These are phyloP conservation scores for Lolium rigidum DNA, from an alignment of 176 grass and related monocot genomes.

Conservation along the genomic window DNA sequence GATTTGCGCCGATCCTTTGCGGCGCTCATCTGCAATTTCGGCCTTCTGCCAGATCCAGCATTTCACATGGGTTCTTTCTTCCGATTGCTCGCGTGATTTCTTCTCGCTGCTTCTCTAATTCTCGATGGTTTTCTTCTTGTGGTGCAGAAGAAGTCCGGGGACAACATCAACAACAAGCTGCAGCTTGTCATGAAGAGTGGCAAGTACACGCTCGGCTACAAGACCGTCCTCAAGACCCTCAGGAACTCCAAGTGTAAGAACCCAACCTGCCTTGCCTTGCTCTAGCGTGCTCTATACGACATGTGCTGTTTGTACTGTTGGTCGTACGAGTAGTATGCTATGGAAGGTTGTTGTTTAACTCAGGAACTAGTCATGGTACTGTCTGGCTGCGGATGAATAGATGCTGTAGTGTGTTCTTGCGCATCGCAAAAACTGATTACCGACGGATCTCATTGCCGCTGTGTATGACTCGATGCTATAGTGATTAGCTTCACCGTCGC, in stretches of 20 bases:
- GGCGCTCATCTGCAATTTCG: neutral
- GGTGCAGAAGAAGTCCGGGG: constrained; percentile 83
- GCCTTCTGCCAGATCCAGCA: neutral
- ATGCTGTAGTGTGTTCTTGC: neutral
- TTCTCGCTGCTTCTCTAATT: neutral
- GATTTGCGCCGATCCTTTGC: neutral
- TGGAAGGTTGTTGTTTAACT: too few species aligned
- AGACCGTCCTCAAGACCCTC: constrained; percentile 90
- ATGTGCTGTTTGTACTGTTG: too few species aligned
- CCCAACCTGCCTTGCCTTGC: neutral
- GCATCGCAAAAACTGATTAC: constrained; percentile 52
- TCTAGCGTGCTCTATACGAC: neutral
- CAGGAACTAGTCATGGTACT: neutral
- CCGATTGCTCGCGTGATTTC: neutral
- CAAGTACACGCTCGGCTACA: constrained; percentile 96
- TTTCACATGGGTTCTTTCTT: neutral
- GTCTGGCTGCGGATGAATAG: neutral
- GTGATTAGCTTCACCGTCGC: neutral
- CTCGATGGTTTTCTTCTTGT: neutral
- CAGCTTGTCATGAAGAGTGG: constrained; percentile 99
- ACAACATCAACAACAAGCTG: constrained; percentile 97
- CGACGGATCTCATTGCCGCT: constrained; percentile 37
- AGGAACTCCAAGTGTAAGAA: constrained; percentile 85
- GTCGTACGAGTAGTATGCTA: neutral
- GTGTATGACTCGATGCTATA: constrained; percentile 41